Evolutionary conservation across 768 basidiomycete genomes (phyloP), one percentile per base, ranked within the genome.

Genomic region (Kwoniella botswanensis): DNA sequence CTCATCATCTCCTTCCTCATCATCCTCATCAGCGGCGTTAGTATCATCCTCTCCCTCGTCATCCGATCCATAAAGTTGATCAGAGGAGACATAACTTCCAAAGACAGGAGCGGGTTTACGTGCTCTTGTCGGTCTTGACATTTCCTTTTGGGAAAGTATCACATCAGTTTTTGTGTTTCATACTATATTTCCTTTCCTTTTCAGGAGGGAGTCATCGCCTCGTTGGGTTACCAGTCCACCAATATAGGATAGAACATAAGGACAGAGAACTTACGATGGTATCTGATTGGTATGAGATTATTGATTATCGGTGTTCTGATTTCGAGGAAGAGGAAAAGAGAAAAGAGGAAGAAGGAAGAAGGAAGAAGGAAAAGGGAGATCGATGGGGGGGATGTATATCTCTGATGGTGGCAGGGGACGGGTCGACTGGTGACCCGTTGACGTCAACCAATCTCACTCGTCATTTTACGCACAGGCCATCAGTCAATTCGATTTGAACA

Each of bases 21-120:
- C 67, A 35, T 43, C 52, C n/a, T 54, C 67, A 10, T 26, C 52
- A 46, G 41, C 24, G 18, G 18, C 56, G 6, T 44, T 24, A 3
- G 13, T 52, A 1, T 67, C 65, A 15, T 55, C 50, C 18, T 61
- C 42, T 7, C 29, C 35, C 26, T 68, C 67, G 29, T 68, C 67
- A n/a, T 60, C 67, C 18, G 67, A 68, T 22, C 60, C 60, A 24
- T 63, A 61, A 11, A 35, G n/a, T 46, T 54, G 59, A 26, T 68
- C 67, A 10, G 60, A 63, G 3, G 59, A 61, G 24, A 43, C 44
- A 10, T 42, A 43, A n/a, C 42, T 62, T 7, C 67, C 67, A 54
- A 44, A 68, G 4, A 62, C 52, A 9, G 26, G 67, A 12, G 67
- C 57, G 5, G 67, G 46, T n/a, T 57, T 54, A 18, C 67, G 60